Conservation (phyloP, 202 grass and related monocot genomes). For the Zizania palustris region DNA sequence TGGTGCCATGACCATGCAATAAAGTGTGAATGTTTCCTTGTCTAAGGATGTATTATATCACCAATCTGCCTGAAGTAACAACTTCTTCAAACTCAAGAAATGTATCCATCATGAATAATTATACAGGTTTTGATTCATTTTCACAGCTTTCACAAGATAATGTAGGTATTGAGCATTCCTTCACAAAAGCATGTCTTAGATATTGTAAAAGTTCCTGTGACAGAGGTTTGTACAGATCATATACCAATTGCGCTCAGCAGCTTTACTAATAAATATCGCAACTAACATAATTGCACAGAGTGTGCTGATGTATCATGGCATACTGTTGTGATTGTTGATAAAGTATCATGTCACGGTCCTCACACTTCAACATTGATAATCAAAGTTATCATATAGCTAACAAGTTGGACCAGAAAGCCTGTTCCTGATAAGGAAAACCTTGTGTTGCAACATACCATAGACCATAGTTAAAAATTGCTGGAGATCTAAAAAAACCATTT, state of each 20-base stretch:
- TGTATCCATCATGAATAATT: not conserved
- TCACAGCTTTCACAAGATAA: not conserved
- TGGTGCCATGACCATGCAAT: not conserved
- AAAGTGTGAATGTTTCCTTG: not conserved
- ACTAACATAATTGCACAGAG: too few relatives aligned
- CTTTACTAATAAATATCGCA: too few relatives aligned
- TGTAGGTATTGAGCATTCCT: too few relatives aligned
- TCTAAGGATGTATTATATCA: not conserved
- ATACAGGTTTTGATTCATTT: not conserved
- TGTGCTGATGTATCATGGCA: too few relatives aligned
- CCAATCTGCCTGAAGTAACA: not conserved
- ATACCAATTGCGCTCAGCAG: too few relatives aligned
- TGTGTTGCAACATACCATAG: not conserved
- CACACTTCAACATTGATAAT: not conserved
- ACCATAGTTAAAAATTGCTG: not conserved
- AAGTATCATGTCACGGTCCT: too few relatives aligned
- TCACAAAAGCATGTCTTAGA: too few relatives aligned
- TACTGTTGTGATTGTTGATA: too few relatives aligned
- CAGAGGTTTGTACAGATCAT: too few relatives aligned
- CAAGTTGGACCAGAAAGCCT: not conserved
- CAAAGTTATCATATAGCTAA: slow-evolving; percentile 4
- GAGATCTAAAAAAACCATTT: not conserved
- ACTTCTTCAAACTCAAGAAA: not conserved
- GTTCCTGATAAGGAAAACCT: too few relatives aligned
- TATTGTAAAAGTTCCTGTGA: too few relatives aligned